Conservation (phyloP, 1,139 yeast genomes). For the Meyerozyma smithsonii region DNA sequence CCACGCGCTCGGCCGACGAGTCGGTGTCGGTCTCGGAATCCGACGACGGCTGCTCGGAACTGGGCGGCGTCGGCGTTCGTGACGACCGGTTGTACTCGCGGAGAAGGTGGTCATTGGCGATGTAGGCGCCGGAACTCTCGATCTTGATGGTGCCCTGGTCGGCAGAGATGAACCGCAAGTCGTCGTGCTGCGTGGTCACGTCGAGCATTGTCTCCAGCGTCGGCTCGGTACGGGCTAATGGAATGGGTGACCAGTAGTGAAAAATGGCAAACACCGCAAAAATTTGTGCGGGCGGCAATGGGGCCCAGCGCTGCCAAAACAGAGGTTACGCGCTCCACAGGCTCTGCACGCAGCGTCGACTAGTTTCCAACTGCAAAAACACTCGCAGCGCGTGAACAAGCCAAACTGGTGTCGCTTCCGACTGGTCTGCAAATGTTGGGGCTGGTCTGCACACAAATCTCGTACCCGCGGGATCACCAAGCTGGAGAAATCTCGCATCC, state of each 20-base stretch:
- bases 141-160: conserved; percentile 39
- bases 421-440: conserved; percentile 3
- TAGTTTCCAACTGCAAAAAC: too few relatives aligned
- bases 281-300: too few relatives aligned
- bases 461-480: background rate
- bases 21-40: conserved; percentile 1
- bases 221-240: background rate
- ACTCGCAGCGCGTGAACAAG: background rate
- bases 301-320: too few relatives aligned
- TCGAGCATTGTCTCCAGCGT: background rate
- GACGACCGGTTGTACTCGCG: conserved; percentile 13
- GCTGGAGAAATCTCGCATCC: too few relatives aligned
- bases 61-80: background rate
- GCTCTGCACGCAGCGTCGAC: too few relatives aligned
- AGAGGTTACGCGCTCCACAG: too few relatives aligned
- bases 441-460: background rate
- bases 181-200: conserved; percentile 6
- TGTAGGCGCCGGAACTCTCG: conserved; percentile 45
- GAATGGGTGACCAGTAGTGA: background rate
- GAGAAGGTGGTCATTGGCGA: conserved; percentile 41
- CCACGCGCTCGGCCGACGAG: background rate
- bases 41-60: conserved; percentile 1
- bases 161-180: conserved; percentile 24
- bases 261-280: too few relatives aligned
- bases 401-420: background rate